Evolutionary conservation across 257 asterid genomes (phyloP).

Genomic region (Solanum arcanum): DNA sequence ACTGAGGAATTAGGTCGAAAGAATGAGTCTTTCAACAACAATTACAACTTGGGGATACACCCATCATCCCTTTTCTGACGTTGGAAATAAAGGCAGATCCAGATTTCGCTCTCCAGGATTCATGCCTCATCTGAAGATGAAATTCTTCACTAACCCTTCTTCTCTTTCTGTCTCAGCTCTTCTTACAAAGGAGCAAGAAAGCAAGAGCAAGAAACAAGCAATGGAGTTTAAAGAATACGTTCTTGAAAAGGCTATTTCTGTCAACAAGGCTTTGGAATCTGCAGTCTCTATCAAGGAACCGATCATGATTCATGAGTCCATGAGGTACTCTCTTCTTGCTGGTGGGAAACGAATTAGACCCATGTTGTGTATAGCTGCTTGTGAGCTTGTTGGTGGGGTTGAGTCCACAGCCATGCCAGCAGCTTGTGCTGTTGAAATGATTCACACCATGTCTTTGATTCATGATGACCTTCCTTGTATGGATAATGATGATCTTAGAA

Average conservation of each 20-base stretch:
- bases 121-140: neutral
- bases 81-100: slow-evolving; percentile 1
- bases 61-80: neutral
- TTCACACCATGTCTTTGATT: slow-evolving; percentile 56
- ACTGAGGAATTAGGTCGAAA: neutral
- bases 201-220: neutral
- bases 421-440: slow-evolving; percentile 64
- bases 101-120: slow-evolving; percentile 1
- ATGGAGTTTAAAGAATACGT: slow-evolving; percentile 33
- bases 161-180: slow-evolving; percentile 12
- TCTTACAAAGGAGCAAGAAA: slow-evolving; percentile 13
- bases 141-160: neutral
- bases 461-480: slow-evolving; percentile 69
- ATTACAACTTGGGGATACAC: slow-evolving; percentile 13
- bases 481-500: slow-evolving; percentile 52
- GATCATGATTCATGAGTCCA: slow-evolving; percentile 34
- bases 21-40: slow-evolving; percentile 20
- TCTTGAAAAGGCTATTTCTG: slow-evolving; percentile 23
- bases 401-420: slow-evolving; percentile 43
- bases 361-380: slow-evolving; percentile 46
- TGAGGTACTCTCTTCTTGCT: slow-evolving; percentile 59
- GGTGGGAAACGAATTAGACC: slow-evolving; percentile 61
- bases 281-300: slow-evolving; percentile 29
- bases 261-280: slow-evolving; percentile 37
- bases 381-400: slow-evolving; percentile 47